These are phyloP conservation scores for Pseudoscleropodium purum DNA, from an alignment of 225 moss, liverwort and hornwort species.

Conservation along the genomic window DNA sequence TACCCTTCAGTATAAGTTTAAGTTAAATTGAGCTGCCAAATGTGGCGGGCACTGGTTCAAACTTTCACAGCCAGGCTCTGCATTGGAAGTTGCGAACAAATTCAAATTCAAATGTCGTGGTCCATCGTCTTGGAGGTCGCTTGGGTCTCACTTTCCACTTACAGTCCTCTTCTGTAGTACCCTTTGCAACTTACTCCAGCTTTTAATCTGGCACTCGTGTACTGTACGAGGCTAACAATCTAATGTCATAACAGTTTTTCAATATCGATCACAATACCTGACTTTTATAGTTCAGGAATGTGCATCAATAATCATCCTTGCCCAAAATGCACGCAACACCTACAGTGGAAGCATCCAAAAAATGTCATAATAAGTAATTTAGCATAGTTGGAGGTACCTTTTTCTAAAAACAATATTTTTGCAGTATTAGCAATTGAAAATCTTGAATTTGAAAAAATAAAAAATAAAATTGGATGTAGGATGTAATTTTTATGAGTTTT, in stretches of 20 bases:
- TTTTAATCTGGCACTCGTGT: not conserved
- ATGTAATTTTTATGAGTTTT: no score
- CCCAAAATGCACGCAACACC: not conserved
- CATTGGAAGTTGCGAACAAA: not conserved
- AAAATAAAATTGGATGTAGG: no score
- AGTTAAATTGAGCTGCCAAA: not conserved
- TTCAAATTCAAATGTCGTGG: not conserved
- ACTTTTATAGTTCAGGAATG: no score
- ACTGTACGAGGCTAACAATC: not conserved
- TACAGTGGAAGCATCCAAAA: no score
- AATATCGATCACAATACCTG: no score
- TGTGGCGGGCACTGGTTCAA: not conserved
- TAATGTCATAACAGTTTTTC: not conserved
- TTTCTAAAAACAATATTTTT: no score
- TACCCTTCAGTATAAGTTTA: no score
- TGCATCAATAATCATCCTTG: not conserved
- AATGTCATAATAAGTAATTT: no score
- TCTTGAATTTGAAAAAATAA: no score
- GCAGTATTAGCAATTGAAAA: no score
- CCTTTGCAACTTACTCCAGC: not conserved
- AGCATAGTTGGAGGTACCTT: no score
- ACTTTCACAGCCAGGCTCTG: not conserved
- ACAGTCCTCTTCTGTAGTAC: not conserved
- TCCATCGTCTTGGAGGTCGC: not conserved
- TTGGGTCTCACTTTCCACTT: not conserved